Conservation (phyloP, 2,329 filamentous ascomycete genomes). For the Ophiostoma fasciatum region DNA sequence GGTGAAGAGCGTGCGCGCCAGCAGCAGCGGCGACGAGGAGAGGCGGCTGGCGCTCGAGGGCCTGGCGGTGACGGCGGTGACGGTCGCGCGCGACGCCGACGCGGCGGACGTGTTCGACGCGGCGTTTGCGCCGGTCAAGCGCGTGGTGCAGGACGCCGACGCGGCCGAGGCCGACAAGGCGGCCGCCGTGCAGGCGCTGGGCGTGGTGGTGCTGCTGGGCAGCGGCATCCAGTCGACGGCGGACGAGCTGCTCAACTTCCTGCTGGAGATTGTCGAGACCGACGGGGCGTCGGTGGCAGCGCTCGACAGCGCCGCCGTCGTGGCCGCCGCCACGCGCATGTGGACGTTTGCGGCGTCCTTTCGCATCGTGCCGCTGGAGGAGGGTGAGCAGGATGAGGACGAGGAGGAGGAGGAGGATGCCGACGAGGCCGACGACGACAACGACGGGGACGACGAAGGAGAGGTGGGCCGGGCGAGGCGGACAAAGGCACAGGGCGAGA, state of each 20-base stretch:
- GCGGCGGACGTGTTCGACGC: conserved; percentile 39
- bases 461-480: not conserved
- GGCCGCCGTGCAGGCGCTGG: conserved; percentile 58
- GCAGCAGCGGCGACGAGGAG: conserved; percentile 49
- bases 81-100: conserved; percentile 27
- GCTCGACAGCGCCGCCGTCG: conserved; percentile 53
- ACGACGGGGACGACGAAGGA: not conserved
- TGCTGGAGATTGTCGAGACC: conserved; percentile 64
- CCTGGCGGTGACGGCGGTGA: conserved; percentile 54
- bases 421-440: not conserved
- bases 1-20: conserved; percentile 53
- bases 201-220: conserved; percentile 59
- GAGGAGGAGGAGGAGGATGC: not conserved
- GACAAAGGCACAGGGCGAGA: no score
- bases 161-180: conserved; percentile 50
- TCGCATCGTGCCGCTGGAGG: conserved; percentile 29
- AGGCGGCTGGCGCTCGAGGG: conserved; percentile 62
- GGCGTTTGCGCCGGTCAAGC: conserved; percentile 42
- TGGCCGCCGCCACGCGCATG: conserved; percentile 58
- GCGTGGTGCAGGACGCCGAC: conserved; percentile 50
- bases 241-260: conserved; percentile 56
- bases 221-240: conserved; percentile 55
- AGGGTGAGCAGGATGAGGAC: conserved; percentile 47
- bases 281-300: conserved; percentile 63
- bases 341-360: conserved; percentile 64